Conservation (phyloP, 1,284 basidiomycete species). For the Crepidotus sp. region DNA sequence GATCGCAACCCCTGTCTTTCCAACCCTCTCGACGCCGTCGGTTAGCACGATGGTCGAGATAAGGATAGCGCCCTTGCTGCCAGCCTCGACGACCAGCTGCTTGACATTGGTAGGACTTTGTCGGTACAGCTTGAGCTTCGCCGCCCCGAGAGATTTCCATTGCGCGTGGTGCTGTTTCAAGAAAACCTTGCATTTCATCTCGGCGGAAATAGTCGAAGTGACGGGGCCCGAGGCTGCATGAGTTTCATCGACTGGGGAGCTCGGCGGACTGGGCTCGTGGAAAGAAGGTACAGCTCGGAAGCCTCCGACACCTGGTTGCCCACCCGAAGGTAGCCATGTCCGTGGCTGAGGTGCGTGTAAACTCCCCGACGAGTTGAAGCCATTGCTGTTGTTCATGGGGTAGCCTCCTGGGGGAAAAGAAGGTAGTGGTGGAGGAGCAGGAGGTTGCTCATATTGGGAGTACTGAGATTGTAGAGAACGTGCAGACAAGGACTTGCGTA, state of each 20-base stretch:
- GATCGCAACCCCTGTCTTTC: constrained; percentile 94
- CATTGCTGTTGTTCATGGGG: constrained; percentile 20
- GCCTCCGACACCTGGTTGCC: constrained; percentile 16
- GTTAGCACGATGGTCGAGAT: constrained; percentile 95
- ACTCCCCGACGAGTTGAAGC: constrained; percentile 24
- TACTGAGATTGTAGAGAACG: constrained; percentile 52
- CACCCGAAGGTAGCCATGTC: constrained; percentile 50
- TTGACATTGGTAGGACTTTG: constrained; percentile 82
- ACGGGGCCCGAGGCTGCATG: constrained; percentile 53
- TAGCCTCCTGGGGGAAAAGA: constrained; percentile 34
- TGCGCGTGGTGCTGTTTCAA: constrained; percentile 91
- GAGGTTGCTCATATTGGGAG: constrained; percentile 31
- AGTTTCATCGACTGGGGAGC: constrained; percentile 60
- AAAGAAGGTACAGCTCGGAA: constrained; percentile 47
- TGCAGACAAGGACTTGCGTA: constrained; percentile 54
- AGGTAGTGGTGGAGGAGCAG: constrained; percentile 42
- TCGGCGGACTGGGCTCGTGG: constrained; percentile 67
- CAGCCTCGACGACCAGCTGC: constrained; percentile 92
- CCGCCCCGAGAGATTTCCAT: constrained; percentile 93
- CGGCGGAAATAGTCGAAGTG: constrained; percentile 70
- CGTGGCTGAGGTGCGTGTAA: constrained; percentile 43
- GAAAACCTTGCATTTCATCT: constrained; percentile 99
- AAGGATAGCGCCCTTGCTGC: constrained; percentile 66
- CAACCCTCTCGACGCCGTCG: constrained; percentile 95
- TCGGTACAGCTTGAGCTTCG: constrained; percentile 81